Base-by-base conservation (phyloP, 371 early-diverging fungal genomes). In the Rhizomucor miehei region DNA sequence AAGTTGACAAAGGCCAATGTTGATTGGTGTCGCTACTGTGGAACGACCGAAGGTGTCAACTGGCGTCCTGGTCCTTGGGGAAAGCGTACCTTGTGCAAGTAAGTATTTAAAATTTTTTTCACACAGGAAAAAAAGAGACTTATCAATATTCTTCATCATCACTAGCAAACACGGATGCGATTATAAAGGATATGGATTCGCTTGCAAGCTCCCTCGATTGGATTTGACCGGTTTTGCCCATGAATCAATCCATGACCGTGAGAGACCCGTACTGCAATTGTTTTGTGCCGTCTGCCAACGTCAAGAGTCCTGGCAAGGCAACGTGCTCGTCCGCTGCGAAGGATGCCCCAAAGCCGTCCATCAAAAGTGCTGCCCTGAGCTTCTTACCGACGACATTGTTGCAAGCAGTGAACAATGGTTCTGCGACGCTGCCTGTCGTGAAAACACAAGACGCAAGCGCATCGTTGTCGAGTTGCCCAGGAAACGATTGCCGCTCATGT, bases 41-140 rank as follows among this genome's bases (percentile, higher is more conserved):
- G 94, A 43, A 92, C 92, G 1, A 94, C 94, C 3, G 90, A 93
- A 71, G 89, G 89, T 44, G 89, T 91, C 52, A 93, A 92, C 71
- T 94, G 93, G 91, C 82, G 93, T 41, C 94, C 93, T 20, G 94
- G 94, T 2, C 94, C 94, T 35, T 94, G 94, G 94, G 94, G 94
- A 34, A 92, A 93, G 72, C 87, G 92, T 45, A 93, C 94, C 2
- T 79, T 94, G 50, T 94, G 94, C 89, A 94, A 94, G 83, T 85
- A 75, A 62, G 77, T 78, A 35, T 51, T 10, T 25, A 25, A 39
- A 10, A n/a, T n/a, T n/a, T n/a, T n/a, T n/a, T n/a, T n/a, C n/a
- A n/a, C n/a, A n/a, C n/a, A n/a, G n/a, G n/a, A n/a, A n/a, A n/a
- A n/a, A 10, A 34, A 44, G 4, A 34, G 46, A 11, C n/a, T 43